These are phyloP conservation scores for Aspergillus sparsus DNA, from an alignment of 495 filamentous ascomycete genomes.

Conservation along the genomic window DNA sequence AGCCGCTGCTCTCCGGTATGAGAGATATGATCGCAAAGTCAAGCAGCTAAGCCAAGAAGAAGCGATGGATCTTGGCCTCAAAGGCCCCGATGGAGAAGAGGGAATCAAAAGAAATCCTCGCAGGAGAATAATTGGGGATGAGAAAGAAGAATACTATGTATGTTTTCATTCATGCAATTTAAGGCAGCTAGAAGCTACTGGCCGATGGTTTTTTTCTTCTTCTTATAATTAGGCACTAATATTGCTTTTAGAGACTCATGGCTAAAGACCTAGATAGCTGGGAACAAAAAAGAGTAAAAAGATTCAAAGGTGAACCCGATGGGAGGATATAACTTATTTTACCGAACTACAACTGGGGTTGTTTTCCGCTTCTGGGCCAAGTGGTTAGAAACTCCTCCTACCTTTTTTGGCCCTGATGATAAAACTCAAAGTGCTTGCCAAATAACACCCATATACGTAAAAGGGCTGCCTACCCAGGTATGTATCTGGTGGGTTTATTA, in stretches of 20 bases:
- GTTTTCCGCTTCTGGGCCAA: background rate
- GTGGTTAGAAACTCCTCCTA: background rate
- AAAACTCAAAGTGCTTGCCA: too few species aligned
- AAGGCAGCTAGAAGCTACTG: background rate
- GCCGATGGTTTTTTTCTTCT: background rate
- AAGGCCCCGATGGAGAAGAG: conserved; percentile 46
- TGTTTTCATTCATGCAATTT: conserved; percentile 34
- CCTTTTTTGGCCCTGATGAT: too few species aligned
- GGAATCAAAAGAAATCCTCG: conserved; percentile 50
- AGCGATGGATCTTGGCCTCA: conserved; percentile 68
- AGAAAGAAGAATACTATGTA: conserved; percentile 94
- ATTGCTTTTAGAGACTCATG: conserved; percentile 66
- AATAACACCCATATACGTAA: too few species aligned
- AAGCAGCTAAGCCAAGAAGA: conserved; percentile 80
- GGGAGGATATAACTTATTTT: conserved; percentile 64
- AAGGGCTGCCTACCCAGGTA: too few species aligned
- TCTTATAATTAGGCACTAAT: background rate
- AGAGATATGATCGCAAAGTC: conserved; percentile 85
- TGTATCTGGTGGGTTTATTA: too few species aligned
- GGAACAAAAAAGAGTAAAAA: conserved; percentile 91
- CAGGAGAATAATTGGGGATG: conserved; percentile 52
- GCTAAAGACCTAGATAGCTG: conserved; percentile 92
- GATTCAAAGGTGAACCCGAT: conserved; percentile 85
- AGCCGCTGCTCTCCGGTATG: conserved; percentile 89
- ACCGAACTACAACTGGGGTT: too few species aligned